These are phyloP conservation scores for Schizophyllum commune DNA, from an alignment of 1,284 basidiomycete species.

Conservation along the genomic window DNA sequence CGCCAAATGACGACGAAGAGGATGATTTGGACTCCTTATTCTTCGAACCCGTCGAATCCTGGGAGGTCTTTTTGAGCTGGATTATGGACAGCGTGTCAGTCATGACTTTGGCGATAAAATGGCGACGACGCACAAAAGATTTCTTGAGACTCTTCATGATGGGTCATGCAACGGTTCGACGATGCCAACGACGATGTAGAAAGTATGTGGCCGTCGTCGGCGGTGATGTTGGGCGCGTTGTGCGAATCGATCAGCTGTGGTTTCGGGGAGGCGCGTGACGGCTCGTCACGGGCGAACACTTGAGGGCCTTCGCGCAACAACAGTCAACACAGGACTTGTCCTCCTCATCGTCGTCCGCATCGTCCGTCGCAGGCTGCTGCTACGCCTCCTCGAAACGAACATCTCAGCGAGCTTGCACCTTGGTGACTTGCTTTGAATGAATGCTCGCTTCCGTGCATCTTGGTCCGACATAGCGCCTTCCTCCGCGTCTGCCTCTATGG, in stretches of 20 bases:
- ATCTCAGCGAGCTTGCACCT: background rate
- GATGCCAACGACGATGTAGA: background rate
- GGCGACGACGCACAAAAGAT: conserved; percentile 11
- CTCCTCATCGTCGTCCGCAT: background rate
- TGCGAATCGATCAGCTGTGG: background rate
- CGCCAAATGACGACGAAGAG: conserved; percentile 37
- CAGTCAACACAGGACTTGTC: background rate
- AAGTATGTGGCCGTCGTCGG: background rate
- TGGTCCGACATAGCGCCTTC: no score
- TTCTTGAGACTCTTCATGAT: conserved; percentile 88
- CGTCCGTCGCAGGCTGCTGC: background rate
- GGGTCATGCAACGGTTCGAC: background rate
- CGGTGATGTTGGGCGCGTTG: background rate
- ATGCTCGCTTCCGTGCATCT: no score
- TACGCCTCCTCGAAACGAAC: background rate
- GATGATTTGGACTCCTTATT: conserved; percentile 47
- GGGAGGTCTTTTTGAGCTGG: conserved; percentile 53
- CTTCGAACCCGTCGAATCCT: conserved; percentile 62
- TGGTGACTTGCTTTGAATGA: no score
- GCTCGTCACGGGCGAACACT: background rate
- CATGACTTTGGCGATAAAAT: conserved; percentile 13
- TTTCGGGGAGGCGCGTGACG: background rate
- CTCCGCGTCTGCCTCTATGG: no score
- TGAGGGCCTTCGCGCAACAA: background rate
- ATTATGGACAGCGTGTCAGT: conserved; percentile 29